Evolutionary conservation across 2,329 filamentous ascomycete species (phyloP).

Genomic region (Tolypocladium sp.): DNA sequence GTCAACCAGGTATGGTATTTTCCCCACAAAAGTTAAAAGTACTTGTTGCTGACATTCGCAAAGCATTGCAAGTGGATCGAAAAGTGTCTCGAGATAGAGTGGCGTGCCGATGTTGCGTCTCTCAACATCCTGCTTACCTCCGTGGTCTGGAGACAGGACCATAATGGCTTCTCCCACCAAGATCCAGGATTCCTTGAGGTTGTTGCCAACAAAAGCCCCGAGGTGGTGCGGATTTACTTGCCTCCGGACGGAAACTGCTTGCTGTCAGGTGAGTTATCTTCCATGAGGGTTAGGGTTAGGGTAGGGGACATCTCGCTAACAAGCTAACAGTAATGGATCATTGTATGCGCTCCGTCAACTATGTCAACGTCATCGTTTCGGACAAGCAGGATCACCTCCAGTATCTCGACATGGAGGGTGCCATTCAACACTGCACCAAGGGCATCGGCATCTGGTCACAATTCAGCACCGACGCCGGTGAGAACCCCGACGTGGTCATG

Average conservation of each 20-base stretch:
- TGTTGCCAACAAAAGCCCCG: constrained; percentile 69
- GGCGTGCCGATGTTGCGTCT: constrained; percentile 64
- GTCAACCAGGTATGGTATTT: constrained; percentile 52
- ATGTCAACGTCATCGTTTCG: constrained; percentile 72
- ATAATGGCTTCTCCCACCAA: constrained; percentile 78
- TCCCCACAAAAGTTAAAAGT: background rate
- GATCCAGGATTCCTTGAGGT: constrained; percentile 75
- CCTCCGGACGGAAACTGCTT: constrained; percentile 73
- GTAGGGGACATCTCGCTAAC: background rate
- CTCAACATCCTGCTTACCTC: constrained; percentile 73
- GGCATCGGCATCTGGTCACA: constrained; percentile 71
- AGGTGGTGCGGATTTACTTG: constrained; percentile 73
- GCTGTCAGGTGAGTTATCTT: constrained; percentile 24
- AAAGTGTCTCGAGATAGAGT: constrained; percentile 71
- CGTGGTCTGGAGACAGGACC: constrained; percentile 74
- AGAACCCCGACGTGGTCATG: constrained; percentile 67
- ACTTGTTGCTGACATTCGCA: background rate
- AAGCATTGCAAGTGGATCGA: constrained; percentile 77
- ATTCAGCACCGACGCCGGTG: constrained; percentile 60
- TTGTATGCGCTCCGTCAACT: constrained; percentile 64
- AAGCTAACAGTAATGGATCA: constrained; percentile 59
- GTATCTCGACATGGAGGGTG: constrained; percentile 64
- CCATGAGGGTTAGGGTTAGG: background rate
- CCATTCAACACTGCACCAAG: constrained; percentile 68
- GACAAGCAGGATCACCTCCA: constrained; percentile 76